Evolutionary conservation across 2,329 filamentous ascomycete genomes (phyloP).

Genomic region (Xylaria sp.): DNA sequence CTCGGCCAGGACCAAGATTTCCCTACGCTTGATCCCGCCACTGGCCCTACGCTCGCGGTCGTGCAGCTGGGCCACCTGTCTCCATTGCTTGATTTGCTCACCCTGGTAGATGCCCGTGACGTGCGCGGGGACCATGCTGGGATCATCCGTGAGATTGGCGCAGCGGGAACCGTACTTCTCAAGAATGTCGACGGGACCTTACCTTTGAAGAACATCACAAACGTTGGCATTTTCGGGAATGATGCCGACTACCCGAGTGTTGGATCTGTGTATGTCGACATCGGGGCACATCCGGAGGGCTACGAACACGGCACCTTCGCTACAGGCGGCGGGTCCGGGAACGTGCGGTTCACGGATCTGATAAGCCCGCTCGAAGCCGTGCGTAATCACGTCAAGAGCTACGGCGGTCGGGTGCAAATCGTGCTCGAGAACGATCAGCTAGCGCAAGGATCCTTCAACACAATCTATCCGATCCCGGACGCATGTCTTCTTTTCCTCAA

Average conservation of each 20-base stretch:
- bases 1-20: conserved; percentile 61
- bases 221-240: conserved; percentile 66
- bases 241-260: conserved; percentile 66
- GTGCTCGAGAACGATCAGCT: conserved; percentile 58
- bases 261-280: conserved; percentile 1
- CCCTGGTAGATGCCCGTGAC: conserved; percentile 61
- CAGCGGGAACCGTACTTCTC: conserved; percentile 72
- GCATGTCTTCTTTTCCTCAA: conserved; percentile 74
- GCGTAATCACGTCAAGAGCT: conserved; percentile 59
- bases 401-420: conserved; percentile 57
- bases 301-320: conserved; percentile 70
- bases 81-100: conserved; percentile 56
- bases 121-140: conserved; percentile 66
- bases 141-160: conserved; percentile 66
- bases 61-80: conserved; percentile 58
- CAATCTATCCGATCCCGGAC: conserved; percentile 59
- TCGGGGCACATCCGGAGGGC: conserved; percentile 65
- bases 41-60: conserved; percentile 58
- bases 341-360: conserved; percentile 64
- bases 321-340: conserved; percentile 70
- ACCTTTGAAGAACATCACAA: conserved; percentile 68
- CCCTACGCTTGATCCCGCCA: conserved; percentile 57
- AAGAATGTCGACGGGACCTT: conserved; percentile 75
- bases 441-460: conserved; percentile 28
- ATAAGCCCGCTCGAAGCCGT: conserved; percentile 67